These are phyloP conservation scores for Penstemon eatonii DNA, from an alignment of 257 asterid species.

Conservation along the genomic window DNA sequence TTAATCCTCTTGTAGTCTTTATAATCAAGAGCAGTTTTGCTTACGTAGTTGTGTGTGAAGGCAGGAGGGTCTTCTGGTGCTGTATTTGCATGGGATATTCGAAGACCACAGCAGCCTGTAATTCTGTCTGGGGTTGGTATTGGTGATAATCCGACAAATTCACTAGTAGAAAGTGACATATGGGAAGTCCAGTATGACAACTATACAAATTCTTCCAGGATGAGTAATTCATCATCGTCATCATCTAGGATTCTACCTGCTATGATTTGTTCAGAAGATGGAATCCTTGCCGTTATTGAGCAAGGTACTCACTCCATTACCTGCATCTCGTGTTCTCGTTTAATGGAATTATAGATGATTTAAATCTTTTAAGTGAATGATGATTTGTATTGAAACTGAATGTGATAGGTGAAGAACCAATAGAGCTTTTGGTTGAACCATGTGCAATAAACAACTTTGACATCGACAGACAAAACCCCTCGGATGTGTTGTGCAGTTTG, in stretches of 20 bases:
- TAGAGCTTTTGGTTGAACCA: conserved; percentile 83
- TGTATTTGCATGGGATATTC: conserved; percentile 95
- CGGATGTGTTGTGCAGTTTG: conserved; percentile 85
- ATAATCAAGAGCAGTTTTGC: conserved; percentile 10
- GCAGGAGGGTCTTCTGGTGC: conserved; percentile 98
- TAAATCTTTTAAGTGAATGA: neutral
- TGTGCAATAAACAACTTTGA: conserved; percentile 95
- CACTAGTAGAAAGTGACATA: conserved; percentile 75
- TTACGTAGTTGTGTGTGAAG: conserved; percentile 41
- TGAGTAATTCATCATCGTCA: conserved; percentile 45
- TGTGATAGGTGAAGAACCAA: conserved; percentile 66
- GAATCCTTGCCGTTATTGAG: conserved; percentile 77
- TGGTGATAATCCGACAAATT: conserved; percentile 39
- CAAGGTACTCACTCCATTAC: conserved; percentile 61
- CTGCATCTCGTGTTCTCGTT: neutral
- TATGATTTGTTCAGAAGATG: conserved; percentile 95
- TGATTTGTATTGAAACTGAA: conserved; percentile 9
- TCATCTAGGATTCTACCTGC: conserved; percentile 81
- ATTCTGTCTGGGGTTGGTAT: conserved; percentile 56
- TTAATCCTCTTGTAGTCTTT: conserved; percentile 14
- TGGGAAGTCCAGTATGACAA: conserved; percentile 95
- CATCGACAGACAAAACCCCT: conserved; percentile 76
- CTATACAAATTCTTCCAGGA: conserved; percentile 62
- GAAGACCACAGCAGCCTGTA: conserved; percentile 72
- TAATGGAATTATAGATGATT: neutral